Conservation (phyloP, 129 eudicot species). For the Ambrosia artemisiifolia region DNA sequence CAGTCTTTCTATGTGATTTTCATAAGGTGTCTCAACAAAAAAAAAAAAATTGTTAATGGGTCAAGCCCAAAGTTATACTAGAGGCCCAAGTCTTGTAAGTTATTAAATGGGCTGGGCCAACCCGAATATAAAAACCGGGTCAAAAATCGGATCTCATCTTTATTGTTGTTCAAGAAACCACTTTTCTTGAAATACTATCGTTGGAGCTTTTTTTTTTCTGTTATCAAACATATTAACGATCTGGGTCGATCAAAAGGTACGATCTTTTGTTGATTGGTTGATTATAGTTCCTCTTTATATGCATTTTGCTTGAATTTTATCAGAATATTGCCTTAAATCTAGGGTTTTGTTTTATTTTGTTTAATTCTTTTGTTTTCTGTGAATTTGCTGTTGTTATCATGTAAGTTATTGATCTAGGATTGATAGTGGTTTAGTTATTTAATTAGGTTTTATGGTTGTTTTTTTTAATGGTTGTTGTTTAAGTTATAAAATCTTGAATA, state of each 20-base stretch:
- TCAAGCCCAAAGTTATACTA: background rate
- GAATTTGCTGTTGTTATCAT: background rate
- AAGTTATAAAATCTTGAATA: background rate
- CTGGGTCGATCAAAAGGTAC: conserved; percentile 19
- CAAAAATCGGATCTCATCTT: conserved; percentile 17
- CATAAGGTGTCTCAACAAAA: too few relatives aligned
- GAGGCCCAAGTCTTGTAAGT: background rate
- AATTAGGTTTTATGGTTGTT: background rate
- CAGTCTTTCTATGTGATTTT: too few relatives aligned
- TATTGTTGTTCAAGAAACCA: conserved; percentile 36
- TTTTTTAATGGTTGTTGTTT: background rate
- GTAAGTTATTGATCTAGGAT: background rate
- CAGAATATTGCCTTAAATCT: conserved; percentile 8
- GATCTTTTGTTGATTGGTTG: conserved; percentile 10
- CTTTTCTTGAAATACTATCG: conserved; percentile 8
- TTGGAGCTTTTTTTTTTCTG: conserved; percentile 1
- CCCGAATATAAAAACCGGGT: conserved; percentile 11
- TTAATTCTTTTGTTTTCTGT: background rate
- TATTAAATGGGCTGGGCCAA: background rate
- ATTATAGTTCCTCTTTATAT: background rate
- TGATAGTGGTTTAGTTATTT: conserved; percentile 2
- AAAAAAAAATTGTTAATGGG: too few relatives aligned
- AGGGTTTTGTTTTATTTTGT: conserved; percentile 18
- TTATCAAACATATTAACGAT: conserved; percentile 14
- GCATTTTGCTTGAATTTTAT: background rate